A percentile compares a stretch with the other conserved stretches of the same genome.
These are phyloP conservation scores for Lentinus tigrinus DNA, from an alignment of 768 basidiomycete genomes.

Conservation along the genomic window DNA sequence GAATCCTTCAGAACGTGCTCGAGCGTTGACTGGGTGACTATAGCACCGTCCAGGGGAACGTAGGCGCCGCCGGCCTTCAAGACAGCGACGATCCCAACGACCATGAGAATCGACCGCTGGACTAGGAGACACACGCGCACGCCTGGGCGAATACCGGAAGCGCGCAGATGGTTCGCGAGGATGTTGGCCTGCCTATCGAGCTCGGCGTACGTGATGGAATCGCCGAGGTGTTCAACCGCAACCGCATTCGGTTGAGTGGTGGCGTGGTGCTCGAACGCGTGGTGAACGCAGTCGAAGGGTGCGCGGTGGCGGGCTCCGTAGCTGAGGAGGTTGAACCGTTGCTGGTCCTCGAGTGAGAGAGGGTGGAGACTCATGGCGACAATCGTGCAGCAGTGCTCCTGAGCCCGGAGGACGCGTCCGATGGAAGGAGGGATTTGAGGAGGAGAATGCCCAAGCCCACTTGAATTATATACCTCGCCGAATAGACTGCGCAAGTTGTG, in stretches of 20 bases:
- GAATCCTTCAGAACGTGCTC: constrained; percentile 52
- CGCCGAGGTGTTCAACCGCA: constrained; percentile 48
- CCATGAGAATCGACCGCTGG: constrained; percentile 52
- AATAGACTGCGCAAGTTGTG: constrained; percentile 5
- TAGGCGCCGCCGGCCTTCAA: constrained; percentile 61
- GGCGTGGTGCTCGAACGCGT: constrained; percentile 52
- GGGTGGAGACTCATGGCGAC: constrained; percentile 4
- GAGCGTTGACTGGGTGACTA: constrained; percentile 55
- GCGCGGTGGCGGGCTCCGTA: constrained; percentile 36
- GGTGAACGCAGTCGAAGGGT: constrained; percentile 52
- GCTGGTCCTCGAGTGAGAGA: constrained; percentile 42
- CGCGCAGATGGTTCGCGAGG: constrained; percentile 44
- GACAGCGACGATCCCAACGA: constrained; percentile 52
- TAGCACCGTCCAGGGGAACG: constrained; percentile 56
- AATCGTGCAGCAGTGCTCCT: constrained; percentile 15
- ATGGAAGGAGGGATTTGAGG: constrained; percentile 1
- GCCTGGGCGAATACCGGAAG: constrained; percentile 43
- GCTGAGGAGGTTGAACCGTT: constrained; percentile 45
- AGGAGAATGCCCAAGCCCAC: background rate
- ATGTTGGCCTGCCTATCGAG: constrained; percentile 49
- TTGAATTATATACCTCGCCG: constrained; percentile 5
- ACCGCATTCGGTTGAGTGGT: constrained; percentile 38
- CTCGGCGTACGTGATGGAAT: constrained; percentile 49
- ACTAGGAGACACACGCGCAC: constrained; percentile 55
- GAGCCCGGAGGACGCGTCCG: constrained; percentile 1